phyloP scores from a whole-genome alignment of 2,329 filamentous ascomycete species.

The Xylaria polymorpha region DNA sequence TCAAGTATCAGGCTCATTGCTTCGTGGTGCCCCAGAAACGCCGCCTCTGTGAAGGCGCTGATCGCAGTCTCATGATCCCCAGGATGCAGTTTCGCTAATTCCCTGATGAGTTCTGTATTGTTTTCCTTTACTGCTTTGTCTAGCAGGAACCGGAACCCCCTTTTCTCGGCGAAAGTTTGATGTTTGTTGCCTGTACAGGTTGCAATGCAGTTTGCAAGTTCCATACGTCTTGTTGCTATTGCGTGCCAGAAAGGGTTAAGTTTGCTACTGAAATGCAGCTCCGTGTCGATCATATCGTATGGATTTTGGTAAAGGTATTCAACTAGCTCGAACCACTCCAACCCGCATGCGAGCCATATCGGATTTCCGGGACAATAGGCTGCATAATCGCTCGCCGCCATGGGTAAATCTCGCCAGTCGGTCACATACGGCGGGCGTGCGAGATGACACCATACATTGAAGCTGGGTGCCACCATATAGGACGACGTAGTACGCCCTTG shows the following conservation, averaged over 20 bases:
- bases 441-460: neutral
- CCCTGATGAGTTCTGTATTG: neutral
- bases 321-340: conserved; percentile 12
- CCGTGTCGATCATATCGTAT: neutral
- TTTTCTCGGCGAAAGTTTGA: neutral
- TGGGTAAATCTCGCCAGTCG: neutral
- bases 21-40: neutral
- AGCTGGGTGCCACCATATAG: neutral
- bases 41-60: neutral
- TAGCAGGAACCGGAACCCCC: neutral
- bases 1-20: neutral
- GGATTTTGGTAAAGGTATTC: conserved; percentile 21
- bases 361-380: neutral
- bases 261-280: too few species aligned
- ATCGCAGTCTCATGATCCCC: neutral
- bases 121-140: neutral
- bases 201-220: conserved; percentile 13
- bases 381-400: neutral
- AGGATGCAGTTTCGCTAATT: neutral
- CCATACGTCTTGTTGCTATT: neutral
- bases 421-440: neutral
- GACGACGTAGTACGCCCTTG: too few species aligned
- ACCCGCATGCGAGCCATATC: conserved; percentile 18
- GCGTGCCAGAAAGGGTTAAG: conserved; percentile 18
- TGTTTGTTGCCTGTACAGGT: neutral